Evolutionary conservation across 2,329 filamentous ascomycete species (phyloP), one percentile per base, ranked within the genome.

Genomic region (Hypoxylon sp.): DNA sequence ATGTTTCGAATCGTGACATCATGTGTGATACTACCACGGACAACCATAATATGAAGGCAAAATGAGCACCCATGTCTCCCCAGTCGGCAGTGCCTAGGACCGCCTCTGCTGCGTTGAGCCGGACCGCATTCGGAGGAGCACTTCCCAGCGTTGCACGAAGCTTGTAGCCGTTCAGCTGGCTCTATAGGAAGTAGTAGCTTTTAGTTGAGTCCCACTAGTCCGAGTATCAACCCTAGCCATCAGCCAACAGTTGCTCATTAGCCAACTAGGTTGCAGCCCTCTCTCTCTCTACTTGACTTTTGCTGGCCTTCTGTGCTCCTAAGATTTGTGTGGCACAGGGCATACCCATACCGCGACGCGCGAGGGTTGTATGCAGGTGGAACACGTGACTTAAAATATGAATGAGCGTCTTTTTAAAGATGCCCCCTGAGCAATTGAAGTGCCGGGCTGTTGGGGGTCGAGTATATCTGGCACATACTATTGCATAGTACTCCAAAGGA

Each of bases 161-260:
- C 70, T 54, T 60, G 72, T 71, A 72, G 68, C 72, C 69, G 72
- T 73, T 72, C 73, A 75, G 73, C 73, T 76, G 67, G 57, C 24
- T 61, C 62, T 65, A 42, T 58, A 68, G 47, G 44, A 59, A 50
- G 52, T 56, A 56, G 42, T 44, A 59, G 65, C 68, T 70, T 64
- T 32, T 69, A 62, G 69, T 69, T 60, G 62, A 68, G 68, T 63
- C 47, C 52, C 63, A 44, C 37, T 31, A 32, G 47, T 42, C 47
- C 46, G 53, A 67, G 48, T 47, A 59, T 52, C 31, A 24, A 31
- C 44, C 48, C 52, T 32, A 58, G 37, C 29, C 42, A 63, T 32
- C 6, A 58, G 58, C 27, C 19, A 63, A 58, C 54, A 63, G 48
- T 52, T 63, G 57, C 51, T 51, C 17, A 54, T 48, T 53, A 65